Conservation (phyloP, 176 grass and related monocot genomes). For the Stipa capillata region DNA sequence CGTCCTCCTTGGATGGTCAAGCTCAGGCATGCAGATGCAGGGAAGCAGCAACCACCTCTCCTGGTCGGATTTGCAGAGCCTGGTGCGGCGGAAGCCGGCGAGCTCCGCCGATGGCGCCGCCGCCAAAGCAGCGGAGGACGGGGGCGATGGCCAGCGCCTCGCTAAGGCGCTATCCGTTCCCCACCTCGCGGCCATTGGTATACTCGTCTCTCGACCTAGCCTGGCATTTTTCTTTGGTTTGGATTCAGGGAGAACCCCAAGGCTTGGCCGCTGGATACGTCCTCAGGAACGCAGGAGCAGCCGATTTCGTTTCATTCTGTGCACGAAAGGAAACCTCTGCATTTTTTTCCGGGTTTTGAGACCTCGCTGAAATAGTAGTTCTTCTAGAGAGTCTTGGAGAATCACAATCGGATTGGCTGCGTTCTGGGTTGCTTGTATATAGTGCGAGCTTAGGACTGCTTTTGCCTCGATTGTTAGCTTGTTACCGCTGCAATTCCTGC, state of each 20-base stretch:
- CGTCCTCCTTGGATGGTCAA: background rate
- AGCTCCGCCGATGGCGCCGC: background rate
- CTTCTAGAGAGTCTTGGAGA: background rate
- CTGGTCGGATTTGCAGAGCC: constrained; percentile 21
- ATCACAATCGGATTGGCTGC: background rate
- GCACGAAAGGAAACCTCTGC: background rate
- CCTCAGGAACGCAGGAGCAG: too few relatives aligned
- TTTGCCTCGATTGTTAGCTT: background rate
- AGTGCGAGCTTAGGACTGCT: background rate
- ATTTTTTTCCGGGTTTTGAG: background rate
- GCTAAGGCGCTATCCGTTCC: constrained; percentile 57
- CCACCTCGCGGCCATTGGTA: constrained; percentile 67
- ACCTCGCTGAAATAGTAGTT: background rate
- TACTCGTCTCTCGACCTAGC: background rate
- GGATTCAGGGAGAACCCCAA: too few relatives aligned
- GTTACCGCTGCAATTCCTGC: background rate
- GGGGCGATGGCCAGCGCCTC: constrained; percentile 16
- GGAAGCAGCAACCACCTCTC: background rate
- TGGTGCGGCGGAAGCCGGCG: constrained; percentile 42
- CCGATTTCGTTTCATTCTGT: background rate
- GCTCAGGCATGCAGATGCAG: constrained; percentile 2
- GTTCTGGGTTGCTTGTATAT: background rate
- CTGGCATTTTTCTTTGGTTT: too few relatives aligned
- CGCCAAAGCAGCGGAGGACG: background rate
- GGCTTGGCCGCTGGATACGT: too few relatives aligned